A percentile compares a stretch with the other conserved stretches of the same genome.
Evolutionary conservation across 2,329 filamentous ascomycete species (phyloP).

Genomic region (Cercospora canescens): DNA sequence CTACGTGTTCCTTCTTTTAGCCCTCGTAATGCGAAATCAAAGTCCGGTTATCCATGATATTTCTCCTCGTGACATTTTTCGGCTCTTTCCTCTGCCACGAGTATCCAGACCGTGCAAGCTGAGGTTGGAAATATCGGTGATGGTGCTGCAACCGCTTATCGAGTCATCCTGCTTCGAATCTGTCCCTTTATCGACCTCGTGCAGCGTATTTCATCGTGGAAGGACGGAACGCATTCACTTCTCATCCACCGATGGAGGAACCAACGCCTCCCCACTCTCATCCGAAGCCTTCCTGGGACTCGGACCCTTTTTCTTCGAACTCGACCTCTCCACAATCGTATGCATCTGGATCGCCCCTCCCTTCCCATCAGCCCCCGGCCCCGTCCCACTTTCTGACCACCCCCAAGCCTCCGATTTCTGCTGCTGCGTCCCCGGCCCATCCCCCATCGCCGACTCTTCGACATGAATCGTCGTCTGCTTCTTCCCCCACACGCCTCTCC

Average conservation of each 20-base stretch:
- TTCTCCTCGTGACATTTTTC: too few species aligned
- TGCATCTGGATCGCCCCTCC: not conserved
- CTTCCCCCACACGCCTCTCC: not conserved
- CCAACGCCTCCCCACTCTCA: constrained; percentile 1
- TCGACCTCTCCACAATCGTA: not conserved
- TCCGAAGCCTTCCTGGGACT: not conserved
- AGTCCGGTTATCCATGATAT: not conserved
- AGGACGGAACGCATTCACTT: not conserved
- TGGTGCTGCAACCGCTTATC: too few species aligned
- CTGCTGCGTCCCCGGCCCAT: not conserved
- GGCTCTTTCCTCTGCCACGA: too few species aligned
- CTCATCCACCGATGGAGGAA: not conserved
- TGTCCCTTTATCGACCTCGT: not conserved
- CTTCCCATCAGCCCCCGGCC: not conserved
- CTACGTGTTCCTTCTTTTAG: not conserved
- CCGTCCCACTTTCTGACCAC: too few species aligned
- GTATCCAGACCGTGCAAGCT: too few species aligned
- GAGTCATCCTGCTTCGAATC: not conserved
- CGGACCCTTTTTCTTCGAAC: not conserved
- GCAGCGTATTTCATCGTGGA: not conserved
- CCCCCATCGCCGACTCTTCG: not conserved
- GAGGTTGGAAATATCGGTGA: too few species aligned
- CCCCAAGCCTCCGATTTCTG: constrained; percentile 5
- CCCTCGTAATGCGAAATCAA: not conserved
- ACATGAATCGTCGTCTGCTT: not conserved